These are phyloP conservation scores for Alternaria triticimaculans DNA, from an alignment of 2,329 filamentous ascomycete species.

Conservation along the genomic window DNA sequence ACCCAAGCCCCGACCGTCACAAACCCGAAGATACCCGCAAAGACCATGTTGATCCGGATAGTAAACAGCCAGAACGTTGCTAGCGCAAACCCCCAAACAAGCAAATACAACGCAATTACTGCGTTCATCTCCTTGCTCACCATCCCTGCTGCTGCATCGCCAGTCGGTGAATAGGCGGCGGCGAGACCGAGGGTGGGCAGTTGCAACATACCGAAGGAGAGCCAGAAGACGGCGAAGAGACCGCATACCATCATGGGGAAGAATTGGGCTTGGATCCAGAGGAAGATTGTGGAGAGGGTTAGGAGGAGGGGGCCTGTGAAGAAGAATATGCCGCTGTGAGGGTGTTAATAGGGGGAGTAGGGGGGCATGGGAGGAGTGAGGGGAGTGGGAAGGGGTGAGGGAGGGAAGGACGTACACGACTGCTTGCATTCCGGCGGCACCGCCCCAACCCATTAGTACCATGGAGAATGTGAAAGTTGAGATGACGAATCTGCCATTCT, in stretches of 20 bases:
- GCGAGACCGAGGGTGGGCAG: slow-evolving; percentile 58
- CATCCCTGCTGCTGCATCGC: slow-evolving; percentile 53
- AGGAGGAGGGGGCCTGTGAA: slow-evolving; percentile 57
- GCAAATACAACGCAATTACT: slow-evolving; percentile 57
- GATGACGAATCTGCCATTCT: slow-evolving; percentile 43
- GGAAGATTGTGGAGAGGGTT: slow-evolving; percentile 57
- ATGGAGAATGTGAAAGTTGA: slow-evolving; percentile 51
- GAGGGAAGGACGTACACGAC: slow-evolving; percentile 33
- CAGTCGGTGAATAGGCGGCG: slow-evolving; percentile 52
- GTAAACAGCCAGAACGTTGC: slow-evolving; percentile 61
- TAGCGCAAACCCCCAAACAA: slow-evolving; percentile 62
- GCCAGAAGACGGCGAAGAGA: slow-evolving; percentile 59
- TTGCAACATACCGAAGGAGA: slow-evolving; percentile 60
- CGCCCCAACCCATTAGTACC: slow-evolving; percentile 51
- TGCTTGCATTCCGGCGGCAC: slow-evolving; percentile 45
- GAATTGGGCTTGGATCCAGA: slow-evolving; percentile 54
- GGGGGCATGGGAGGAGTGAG: too few relatives aligned
- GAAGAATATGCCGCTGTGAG: slow-evolving; percentile 49
- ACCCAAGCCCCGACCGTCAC: slow-evolving; percentile 56
- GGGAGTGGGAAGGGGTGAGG: too few relatives aligned
- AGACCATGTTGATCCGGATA: slow-evolving; percentile 58
- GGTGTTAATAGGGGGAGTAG: background rate
- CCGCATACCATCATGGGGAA: slow-evolving; percentile 60
- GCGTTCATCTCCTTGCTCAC: slow-evolving; percentile 57
- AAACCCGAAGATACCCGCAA: slow-evolving; percentile 58